Evolutionary conservation across 129 eudicot species (phyloP).

Genomic region (Flaveria linearis): DNA sequence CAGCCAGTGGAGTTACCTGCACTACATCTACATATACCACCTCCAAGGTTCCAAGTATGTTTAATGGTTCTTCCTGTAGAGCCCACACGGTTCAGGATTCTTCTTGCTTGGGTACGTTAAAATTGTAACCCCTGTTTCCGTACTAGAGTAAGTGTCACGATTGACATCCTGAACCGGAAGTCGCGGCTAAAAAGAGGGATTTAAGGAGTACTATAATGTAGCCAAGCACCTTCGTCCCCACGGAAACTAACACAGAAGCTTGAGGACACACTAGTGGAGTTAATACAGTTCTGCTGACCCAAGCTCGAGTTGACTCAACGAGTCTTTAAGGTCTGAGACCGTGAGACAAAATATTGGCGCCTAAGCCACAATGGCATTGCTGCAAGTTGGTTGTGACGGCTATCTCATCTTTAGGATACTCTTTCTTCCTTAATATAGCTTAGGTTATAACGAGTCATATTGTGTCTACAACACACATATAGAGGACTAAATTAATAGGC

Average conservation of each 20-base stretch:
- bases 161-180: not conserved
- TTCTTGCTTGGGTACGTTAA: too few species aligned
- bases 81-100: too few species aligned
- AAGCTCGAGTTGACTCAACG: slow-evolving; percentile 66
- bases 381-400: slow-evolving; percentile 93
- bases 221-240: slow-evolving; percentile 91
- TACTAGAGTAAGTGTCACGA: too few species aligned
- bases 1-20: slow-evolving; percentile 95
- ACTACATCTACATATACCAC: slow-evolving; percentile 3
- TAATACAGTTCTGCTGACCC: slow-evolving; percentile 89
- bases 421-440: slow-evolving; percentile 41
- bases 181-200: not conserved
- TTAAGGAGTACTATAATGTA: slow-evolving; percentile 9
- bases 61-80: too few species aligned
- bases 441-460: too few species aligned
- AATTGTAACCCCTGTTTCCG: too few species aligned
- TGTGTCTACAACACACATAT: too few species aligned
- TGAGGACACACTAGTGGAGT: slow-evolving; percentile 77
- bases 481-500: too few species aligned
- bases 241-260: not conserved
- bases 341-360: slow-evolving; percentile 67
- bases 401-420: slow-evolving; percentile 67
- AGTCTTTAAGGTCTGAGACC: slow-evolving; percentile 66
- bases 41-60: slow-evolving; percentile 9
- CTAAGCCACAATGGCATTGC: slow-evolving; percentile 99